Evolutionary conservation across 306 rosid genomes (phyloP), one percentile per base, ranked within the genome.

Genomic region (Castanea sativa): DNA sequence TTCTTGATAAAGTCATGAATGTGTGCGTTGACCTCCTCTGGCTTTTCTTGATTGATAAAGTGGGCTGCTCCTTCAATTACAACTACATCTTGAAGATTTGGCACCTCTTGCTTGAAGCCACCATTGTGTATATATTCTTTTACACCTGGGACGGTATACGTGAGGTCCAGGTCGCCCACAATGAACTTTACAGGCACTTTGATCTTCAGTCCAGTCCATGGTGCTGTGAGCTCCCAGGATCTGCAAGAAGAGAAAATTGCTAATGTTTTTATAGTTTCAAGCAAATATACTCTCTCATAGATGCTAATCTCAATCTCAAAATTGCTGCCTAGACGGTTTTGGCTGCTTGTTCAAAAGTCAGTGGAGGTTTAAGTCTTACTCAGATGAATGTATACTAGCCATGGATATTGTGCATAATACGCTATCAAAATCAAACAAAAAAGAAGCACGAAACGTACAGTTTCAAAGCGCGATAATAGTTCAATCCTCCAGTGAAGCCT

Each of bases 401-500:
- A 38, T 38, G 43, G 43, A 6, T 38, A 38, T 38, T 55, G 20
- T 55, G 18, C 21, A 25, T 11, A 61, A 68, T 14, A 65, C 29
- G 64, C 16, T 35, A 35, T 35, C 43, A 68, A 35, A 21, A 75
- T 64, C 9, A 33, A 7, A 23, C 63, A 21, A 30, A 29, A 1
- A 33, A 67, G 1, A 41, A 16, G 58, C 80, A 82, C 70, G 79
- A 79, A 80, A 79, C 89, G 30, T 84, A 94, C 94, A 89, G 71
- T 73, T 86, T 61, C 12, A 84, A 0, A 14, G 93, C 92, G 8
- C 93, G 91, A 75, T 94, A 92, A 53, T 89, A 92, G 83, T 92
- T 94, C 72, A 90, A 81, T 43, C 96, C 96, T 4, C 98, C 96
- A 0, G 93, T 89, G 79, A 92, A 94, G 69, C 96, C 97, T 25